Conservation (phyloP, 2,329 filamentous ascomycete genomes). For the Penicillium oxalicum region DNA sequence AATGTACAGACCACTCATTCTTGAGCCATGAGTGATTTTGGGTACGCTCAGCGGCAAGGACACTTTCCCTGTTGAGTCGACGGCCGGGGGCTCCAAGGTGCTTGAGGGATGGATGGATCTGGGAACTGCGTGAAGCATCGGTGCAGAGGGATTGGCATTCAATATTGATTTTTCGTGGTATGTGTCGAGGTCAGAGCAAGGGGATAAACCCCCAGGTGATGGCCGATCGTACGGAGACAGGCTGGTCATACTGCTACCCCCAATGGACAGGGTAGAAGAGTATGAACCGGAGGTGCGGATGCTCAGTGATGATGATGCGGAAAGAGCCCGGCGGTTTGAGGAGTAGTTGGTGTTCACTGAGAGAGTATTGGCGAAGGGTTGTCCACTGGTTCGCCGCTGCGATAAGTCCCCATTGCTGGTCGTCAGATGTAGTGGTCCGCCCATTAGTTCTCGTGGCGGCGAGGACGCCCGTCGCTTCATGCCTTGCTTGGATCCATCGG, state of each 20-base stretch:
- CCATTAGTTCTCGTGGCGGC: slow-evolving; percentile 50
- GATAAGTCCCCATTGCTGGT: slow-evolving; percentile 48
- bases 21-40: slow-evolving; percentile 33
- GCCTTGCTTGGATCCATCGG: slow-evolving; percentile 45
- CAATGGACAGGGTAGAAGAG: slow-evolving; percentile 56
- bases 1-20: slow-evolving; percentile 58
- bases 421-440: slow-evolving; percentile 29
- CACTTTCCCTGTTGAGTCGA: slow-evolving; percentile 42
- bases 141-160: slow-evolving; percentile 44
- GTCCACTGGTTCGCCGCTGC: slow-evolving; percentile 48
- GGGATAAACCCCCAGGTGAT: slow-evolving; percentile 56
- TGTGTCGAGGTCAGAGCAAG: slow-evolving; percentile 50
- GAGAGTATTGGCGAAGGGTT: slow-evolving; percentile 51
- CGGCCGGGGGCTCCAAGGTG: slow-evolving; percentile 36
- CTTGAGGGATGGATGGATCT: slow-evolving; percentile 32
- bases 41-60: slow-evolving; percentile 37
- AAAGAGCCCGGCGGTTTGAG: slow-evolving; percentile 55
- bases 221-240: slow-evolving; percentile 56
- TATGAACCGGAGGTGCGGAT: slow-evolving; percentile 55
- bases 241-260: slow-evolving; percentile 60
- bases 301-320: slow-evolving; percentile 58
- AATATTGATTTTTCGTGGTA: slow-evolving; percentile 48
- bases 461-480: slow-evolving; percentile 61
- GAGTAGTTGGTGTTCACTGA: slow-evolving; percentile 51
- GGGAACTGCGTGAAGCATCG: slow-evolving; percentile 34